These are phyloP conservation scores for Aspergillus saccharolyticus DNA, from an alignment of 495 filamentous ascomycete species.

Conservation along the genomic window DNA sequence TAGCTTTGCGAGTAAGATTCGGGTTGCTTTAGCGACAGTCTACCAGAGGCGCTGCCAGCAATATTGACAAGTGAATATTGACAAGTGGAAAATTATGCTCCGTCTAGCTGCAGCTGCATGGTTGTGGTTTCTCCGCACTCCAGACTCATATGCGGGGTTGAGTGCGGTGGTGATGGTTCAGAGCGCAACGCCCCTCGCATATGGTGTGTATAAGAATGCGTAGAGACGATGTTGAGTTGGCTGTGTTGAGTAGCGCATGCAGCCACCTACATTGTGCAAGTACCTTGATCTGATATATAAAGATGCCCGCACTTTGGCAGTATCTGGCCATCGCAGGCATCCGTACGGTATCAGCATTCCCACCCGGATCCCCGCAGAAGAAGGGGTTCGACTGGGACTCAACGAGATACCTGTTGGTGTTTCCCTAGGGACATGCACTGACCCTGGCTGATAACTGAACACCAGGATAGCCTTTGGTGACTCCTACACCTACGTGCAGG, in stretches of 20 bases:
- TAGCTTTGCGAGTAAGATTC: background rate
- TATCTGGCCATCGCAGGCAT: conserved; percentile 9
- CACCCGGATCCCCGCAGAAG: conserved; percentile 2
- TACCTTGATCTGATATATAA: background rate
- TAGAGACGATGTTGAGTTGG: background rate
- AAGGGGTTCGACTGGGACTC: conserved; percentile 28
- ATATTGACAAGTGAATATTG: conserved; percentile 8
- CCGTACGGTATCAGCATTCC: conserved; percentile 5
- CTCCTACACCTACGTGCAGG: conserved; percentile 52
- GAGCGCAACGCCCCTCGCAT: background rate
- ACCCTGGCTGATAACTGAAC: background rate
- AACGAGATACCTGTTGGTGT: conserved; percentile 27
- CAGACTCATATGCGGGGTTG: conserved; percentile 3
- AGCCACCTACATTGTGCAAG: background rate
- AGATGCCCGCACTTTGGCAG: conserved; percentile 6
- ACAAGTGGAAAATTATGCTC: conserved; percentile 19
- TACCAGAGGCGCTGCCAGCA: background rate
- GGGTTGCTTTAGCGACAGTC: background rate
- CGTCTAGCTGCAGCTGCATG: conserved; percentile 4
- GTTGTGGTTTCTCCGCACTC: conserved; percentile 6
- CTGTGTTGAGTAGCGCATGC: background rate
- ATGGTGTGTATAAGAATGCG: conserved; percentile 1
- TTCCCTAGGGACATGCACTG: background rate
- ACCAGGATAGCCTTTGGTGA: conserved; percentile 48
- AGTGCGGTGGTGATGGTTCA: conserved; percentile 16